Base-by-base conservation (phyloP, 176 grass and related monocot genomes). In the Alloteropsis semialata region DNA sequence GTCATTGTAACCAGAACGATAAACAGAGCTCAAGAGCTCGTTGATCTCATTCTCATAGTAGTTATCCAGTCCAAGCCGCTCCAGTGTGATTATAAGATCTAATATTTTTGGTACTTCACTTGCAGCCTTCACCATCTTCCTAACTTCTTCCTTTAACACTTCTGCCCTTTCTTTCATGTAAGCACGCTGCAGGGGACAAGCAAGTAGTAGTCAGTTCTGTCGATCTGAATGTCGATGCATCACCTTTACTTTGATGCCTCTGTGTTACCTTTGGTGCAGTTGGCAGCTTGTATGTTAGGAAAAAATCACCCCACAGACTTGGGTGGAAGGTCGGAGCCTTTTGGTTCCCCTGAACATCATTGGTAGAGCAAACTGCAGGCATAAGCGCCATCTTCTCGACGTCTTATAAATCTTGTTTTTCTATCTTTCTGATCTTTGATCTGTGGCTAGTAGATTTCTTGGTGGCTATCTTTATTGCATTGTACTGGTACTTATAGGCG, bases 231-330 rank as follows among this genome's bases (percentile, higher is more conserved):
- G 29, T 53, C 67, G 28, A 13, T 30, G 27, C 18, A 36, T 36
- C 2, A 72, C 44, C 27, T 30, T 17, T 5, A 46, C 27, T 29
- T 14, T 44, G 39, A 70, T 28, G 38, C 7, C 27, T 45, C n/a
- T 18, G 58, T 34, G 42, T 79, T 81, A 88, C 86, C 86, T 88
- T 49, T 1, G 36, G 48, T 17, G 67, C 37, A 30, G 87, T 79
- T 12, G 81, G 74, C 3, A 29, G 74, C 38, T 80, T 17, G 49
- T 80, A 68, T 25, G 41, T 60, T 38, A 88, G 59, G 29, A 88
- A 88, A 62, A 84, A 88, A 49, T 74, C 68, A n/a, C 87, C 87
- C 87, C 87, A 88, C 1, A 88, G 39, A 19, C 48, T 67, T 19
- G 38, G 75, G 49, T 88, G 87, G 75, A 84, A 88, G 38, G 39